phyloP scores from a whole-genome alignment of 1,139 yeast genomes.

The Saccharomyces hybrid region DNA sequence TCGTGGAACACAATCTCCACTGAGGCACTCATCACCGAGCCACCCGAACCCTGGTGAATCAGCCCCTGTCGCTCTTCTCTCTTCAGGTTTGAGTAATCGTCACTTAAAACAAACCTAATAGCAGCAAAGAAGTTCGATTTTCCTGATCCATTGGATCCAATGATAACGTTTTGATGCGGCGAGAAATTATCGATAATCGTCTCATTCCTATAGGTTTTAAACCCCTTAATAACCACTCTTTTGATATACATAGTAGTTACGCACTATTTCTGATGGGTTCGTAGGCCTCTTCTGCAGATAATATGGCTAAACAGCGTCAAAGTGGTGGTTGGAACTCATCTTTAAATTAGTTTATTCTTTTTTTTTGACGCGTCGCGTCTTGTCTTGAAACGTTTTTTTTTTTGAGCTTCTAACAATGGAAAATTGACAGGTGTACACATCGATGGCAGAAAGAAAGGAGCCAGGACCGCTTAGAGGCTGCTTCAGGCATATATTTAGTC shows the following conservation, averaged over 20 bases:
- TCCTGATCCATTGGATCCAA: conserved; percentile 97
- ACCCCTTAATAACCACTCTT: conserved; percentile 76
- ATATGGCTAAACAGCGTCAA: neutral
- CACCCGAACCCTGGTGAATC: conserved; percentile 80
- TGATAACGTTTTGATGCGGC: conserved; percentile 80
- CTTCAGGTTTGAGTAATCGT: conserved; percentile 82
- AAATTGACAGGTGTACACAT: neutral
- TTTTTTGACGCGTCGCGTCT: neutral
- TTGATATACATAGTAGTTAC: conserved; percentile 32
- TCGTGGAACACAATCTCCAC: conserved; percentile 88
- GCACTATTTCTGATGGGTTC: neutral
- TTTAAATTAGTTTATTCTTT: neutral
- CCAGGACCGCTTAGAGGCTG: neutral
- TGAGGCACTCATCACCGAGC: conserved; percentile 86
- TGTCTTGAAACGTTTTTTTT: neutral
- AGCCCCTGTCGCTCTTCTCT: conserved; percentile 84
- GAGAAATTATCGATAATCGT: conserved; percentile 72
- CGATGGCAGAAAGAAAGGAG: neutral
- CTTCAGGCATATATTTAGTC: neutral
- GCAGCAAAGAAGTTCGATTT: conserved; percentile 96
- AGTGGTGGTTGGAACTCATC: neutral
- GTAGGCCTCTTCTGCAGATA: neutral
- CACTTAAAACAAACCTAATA: conserved; percentile 83
- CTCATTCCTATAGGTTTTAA: conserved; percentile 85
- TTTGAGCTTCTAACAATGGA: neutral